These are phyloP conservation scores for Candida anglica DNA, from an alignment of 805 yeast genomes.

Conservation along the genomic window DNA sequence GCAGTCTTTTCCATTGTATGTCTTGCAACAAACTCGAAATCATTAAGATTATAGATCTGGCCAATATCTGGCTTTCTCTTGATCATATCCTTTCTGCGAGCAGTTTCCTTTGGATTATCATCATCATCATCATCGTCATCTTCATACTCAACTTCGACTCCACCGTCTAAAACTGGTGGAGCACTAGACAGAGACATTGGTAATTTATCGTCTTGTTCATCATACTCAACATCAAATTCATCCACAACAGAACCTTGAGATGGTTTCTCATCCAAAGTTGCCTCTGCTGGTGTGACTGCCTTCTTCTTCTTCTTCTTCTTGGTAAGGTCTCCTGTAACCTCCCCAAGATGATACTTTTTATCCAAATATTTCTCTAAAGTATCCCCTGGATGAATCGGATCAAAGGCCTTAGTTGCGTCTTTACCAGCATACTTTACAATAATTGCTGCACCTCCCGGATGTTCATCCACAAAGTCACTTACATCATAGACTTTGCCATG, in stretches of 20 bases:
- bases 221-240: conserved; percentile 39
- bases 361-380: conserved; percentile 67
- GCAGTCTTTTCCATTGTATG: conserved; percentile 42
- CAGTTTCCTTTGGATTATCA: conserved; percentile 32
- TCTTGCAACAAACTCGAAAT: conserved; percentile 27
- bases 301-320: conserved; percentile 6
- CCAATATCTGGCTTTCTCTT: conserved; percentile 28
- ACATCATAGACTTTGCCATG: conserved; percentile 78
- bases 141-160: conserved; percentile 16
- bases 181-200: conserved; percentile 10
- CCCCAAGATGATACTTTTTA: conserved; percentile 31
- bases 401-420: conserved; percentile 74
- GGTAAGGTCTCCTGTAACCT: conserved; percentile 15
- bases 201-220: conserved; percentile 32
- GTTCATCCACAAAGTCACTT: conserved; percentile 54
- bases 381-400: conserved; percentile 90
- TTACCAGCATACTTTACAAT: conserved; percentile 49
- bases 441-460: conserved; percentile 60
- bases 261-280: neutral
- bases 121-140: conserved; percentile 34
- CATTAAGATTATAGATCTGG: conserved; percentile 22
- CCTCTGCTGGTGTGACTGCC: neutral
- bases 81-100: conserved; percentile 17
- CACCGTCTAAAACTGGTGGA: conserved; percentile 4
- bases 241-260: conserved; percentile 17